phyloP scores from a whole-genome alignment of 192 early-diverging fungal genomes.

The Linnemannia exigua region DNA sequence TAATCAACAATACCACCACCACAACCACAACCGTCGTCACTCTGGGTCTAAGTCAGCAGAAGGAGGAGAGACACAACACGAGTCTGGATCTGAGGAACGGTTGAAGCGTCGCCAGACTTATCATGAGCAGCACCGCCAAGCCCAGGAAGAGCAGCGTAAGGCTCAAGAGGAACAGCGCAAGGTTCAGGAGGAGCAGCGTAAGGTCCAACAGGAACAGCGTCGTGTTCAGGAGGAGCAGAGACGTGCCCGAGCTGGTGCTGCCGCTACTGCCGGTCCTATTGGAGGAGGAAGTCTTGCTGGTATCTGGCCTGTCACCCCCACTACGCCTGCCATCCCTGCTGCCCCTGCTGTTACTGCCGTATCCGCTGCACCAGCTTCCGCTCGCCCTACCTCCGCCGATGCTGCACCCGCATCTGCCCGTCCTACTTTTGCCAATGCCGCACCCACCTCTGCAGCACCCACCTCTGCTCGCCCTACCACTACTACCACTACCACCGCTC shows the following conservation, averaged over 20 bases:
- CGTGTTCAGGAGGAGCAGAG: not conserved
- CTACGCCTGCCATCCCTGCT: not conserved
- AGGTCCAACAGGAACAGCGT: slow-evolving; percentile 10
- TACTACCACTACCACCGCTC: not conserved
- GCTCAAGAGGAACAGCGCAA: slow-evolving; percentile 20
- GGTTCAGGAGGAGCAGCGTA: slow-evolving; percentile 17
- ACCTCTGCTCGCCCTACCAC: not conserved
- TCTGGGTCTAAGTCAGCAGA: slow-evolving; percentile 28
- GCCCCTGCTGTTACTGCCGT: not conserved
- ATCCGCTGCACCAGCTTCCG: not conserved
- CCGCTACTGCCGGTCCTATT: not conserved
- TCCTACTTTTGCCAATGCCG: not conserved
- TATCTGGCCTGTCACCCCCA: slow-evolving; percentile 33
- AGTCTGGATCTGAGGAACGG: slow-evolving; percentile 12
- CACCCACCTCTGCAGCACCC: not conserved
- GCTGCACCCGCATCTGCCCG: not conserved
- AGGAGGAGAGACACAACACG: slow-evolving; percentile 15
- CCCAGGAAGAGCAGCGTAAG: slow-evolving; percentile 13
- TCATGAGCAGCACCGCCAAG: slow-evolving; percentile 37
- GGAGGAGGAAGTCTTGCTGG: slow-evolving; percentile 42
- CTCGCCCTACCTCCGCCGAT: not conserved
- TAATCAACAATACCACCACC: not conserved
- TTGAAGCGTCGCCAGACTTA: slow-evolving; percentile 51
- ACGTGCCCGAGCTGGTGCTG: not conserved
- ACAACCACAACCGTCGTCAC: slow-evolving; percentile 28